Evolutionary conservation across 805 yeast genomes (phyloP), one percentile per base, ranked within the genome.

Genomic region (Kuraishia borneana): DNA sequence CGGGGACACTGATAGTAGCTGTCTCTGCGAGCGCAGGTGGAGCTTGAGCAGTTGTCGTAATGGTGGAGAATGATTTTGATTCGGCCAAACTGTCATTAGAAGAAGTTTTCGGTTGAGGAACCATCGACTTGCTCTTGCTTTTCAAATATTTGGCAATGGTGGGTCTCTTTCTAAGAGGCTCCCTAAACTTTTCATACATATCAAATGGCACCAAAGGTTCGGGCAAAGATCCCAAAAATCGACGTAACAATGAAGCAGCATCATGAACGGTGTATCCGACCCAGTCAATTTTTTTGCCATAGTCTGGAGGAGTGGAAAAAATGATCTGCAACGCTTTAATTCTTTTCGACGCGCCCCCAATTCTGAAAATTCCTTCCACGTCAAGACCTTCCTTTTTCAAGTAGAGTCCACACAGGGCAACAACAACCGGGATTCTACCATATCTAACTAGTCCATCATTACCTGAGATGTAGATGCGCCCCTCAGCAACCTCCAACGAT

Each of bases 211-310:
- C 76, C 36, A 92, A 65, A 0, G 97, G 97, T 48, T 92, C 97
- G 1, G 95, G 94, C 36, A 92, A 67, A 30, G 85, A 77, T 49
- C 87, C 85, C 41, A 92, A 65, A 53, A 73, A 92, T 37, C 98
- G 65, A 51, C 97, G 70, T 38, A 92, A 69, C 17, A 92, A 65
- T 14, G 92, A 83, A 2, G 97, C 95, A 1, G 96, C 96, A 56
- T 92, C 99, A 58, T 92, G 98, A 9, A 89, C 96, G 1, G 87
- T 84, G 58, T 75, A 92, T 1, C 94, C 89, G 32, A 83, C 87
- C 98, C 97, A 92, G 43, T 71, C 73, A 30, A 88, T 68, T 44
- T 80, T 81, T 33, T 85, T 73, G 13, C 98, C 99, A 52, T 81
- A 92, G 39, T 74, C 76, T 1, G 98, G 97, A 2, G 96, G 85